phyloP scores from a whole-genome alignment of 768 basidiomycete genomes.

The Multifurca ochricompacta region DNA sequence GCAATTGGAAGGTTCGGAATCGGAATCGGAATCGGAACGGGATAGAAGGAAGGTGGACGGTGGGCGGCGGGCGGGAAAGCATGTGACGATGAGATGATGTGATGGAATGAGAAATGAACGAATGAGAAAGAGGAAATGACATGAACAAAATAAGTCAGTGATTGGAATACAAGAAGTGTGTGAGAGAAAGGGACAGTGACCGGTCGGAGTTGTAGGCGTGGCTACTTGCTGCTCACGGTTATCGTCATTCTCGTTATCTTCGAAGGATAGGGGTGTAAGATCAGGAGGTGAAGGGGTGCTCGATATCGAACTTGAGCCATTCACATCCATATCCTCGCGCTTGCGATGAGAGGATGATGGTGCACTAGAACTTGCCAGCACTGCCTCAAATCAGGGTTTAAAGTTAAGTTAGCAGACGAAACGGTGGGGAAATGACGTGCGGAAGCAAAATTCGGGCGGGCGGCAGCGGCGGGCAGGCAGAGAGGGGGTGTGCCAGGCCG shows the following conservation, averaged over 20 bases:
- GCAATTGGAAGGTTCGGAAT: slow-evolving; percentile 9
- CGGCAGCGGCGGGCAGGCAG: no score
- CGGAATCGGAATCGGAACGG: slow-evolving; percentile 10
- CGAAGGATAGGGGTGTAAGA: slow-evolving; percentile 8
- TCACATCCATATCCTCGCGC: no score
- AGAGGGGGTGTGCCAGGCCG: no score
- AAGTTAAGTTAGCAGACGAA: slow-evolving; percentile 12
- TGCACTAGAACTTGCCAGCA: slow-evolving; percentile 2
- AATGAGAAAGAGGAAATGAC: slow-evolving; percentile 17
- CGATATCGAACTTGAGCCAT: slow-evolving; percentile 6
- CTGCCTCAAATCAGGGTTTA: slow-evolving; percentile 17
- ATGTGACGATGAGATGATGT: slow-evolving; percentile 3
- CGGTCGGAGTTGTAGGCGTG: slow-evolving; percentile 3
- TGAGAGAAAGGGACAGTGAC: slow-evolving; percentile 12
- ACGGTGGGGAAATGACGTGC: slow-evolving; percentile 12
- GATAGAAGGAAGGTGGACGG: no score
- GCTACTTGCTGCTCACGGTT: no score
- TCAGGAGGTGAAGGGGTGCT: slow-evolving; percentile 14
- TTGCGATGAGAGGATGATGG: not conserved
- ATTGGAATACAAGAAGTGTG: not conserved
- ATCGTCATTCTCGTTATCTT: not conserved
- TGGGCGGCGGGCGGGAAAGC: slow-evolving; percentile 5
- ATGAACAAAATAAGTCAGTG: slow-evolving; percentile 14
- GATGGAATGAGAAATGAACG: slow-evolving; percentile 7
- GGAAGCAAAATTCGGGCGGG: slow-evolving; percentile 13